phyloP scores from a whole-genome alignment of 2,329 filamentous ascomycete genomes.

The Ophiosphaerella herpotricha region DNA sequence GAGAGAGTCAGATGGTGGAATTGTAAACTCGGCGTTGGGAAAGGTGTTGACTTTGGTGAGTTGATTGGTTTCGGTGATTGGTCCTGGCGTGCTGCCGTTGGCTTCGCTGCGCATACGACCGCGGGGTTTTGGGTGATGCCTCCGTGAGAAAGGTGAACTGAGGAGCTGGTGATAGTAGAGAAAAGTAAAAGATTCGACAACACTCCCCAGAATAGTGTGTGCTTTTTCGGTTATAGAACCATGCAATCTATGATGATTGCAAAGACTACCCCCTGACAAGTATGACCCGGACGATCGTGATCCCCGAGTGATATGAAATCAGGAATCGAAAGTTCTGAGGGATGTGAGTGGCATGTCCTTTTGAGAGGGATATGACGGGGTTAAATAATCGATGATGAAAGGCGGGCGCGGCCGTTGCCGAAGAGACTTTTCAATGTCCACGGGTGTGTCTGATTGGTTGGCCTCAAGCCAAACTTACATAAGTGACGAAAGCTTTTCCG shows the following conservation, averaged over 20 bases:
- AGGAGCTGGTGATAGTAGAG: neutral
- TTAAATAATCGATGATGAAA: slow-evolving; percentile 12
- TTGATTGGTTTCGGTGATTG: slow-evolving; percentile 25
- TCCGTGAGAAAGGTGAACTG: neutral
- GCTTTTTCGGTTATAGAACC: neutral
- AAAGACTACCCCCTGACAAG: slow-evolving; percentile 15
- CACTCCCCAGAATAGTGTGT: slow-evolving; percentile 1
- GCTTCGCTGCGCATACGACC: slow-evolving; percentile 37
- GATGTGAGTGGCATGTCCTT: neutral
- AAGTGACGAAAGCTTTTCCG: slow-evolving; percentile 6
- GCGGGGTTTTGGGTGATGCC: neutral
- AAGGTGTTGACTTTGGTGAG: slow-evolving; percentile 34
- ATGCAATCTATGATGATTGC: slow-evolving; percentile 11
- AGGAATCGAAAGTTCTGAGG: neutral
- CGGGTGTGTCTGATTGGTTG: neutral
- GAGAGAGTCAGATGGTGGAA: slow-evolving; percentile 32
- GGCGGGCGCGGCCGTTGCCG: slow-evolving; percentile 28
- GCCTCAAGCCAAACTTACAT: slow-evolving; percentile 7
- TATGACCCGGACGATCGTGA: slow-evolving; percentile 5
- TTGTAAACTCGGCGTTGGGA: slow-evolving; percentile 39
- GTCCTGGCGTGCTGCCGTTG: slow-evolving; percentile 55
- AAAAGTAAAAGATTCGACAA: neutral
- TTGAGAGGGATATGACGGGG: slow-evolving; percentile 8
- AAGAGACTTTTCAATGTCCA: slow-evolving; percentile 2
- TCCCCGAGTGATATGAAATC: slow-evolving; percentile 1